phyloP scores from a whole-genome alignment of 2,329 filamentous ascomycete genomes.

The Diaporthe ilicicola region DNA sequence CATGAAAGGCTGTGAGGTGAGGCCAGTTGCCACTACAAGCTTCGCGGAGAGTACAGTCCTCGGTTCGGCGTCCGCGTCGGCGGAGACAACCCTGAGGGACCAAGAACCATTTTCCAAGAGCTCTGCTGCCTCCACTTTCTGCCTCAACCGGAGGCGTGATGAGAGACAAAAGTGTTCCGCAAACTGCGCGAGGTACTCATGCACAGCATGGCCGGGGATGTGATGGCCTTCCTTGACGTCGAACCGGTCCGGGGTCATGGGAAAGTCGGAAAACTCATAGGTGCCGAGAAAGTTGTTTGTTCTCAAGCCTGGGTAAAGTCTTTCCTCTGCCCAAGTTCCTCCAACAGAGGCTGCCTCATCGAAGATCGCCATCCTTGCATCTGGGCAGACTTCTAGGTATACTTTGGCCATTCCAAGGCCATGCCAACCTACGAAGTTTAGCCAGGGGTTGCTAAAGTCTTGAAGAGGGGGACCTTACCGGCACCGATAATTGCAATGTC shows the following conservation, averaged over 20 bases:
- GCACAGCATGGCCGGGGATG: slow-evolving; percentile 56
- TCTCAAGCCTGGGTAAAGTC: slow-evolving; percentile 74
- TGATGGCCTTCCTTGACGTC: slow-evolving; percentile 54
- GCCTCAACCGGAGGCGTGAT: background rate
- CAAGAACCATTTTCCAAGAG: background rate
- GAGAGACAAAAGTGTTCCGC: slow-evolving; percentile 52
- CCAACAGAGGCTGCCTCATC: background rate
- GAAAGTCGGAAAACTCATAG: slow-evolving; percentile 78
- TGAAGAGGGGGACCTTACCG: no score
- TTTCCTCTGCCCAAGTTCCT: slow-evolving; percentile 66
- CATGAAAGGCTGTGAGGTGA: background rate
- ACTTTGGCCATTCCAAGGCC: background rate
- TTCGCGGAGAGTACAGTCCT: background rate
- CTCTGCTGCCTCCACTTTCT: background rate
- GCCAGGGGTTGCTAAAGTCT: no score
- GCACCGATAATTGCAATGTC: no score
- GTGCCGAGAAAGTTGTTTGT: slow-evolving; percentile 79
- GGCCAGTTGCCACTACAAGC: background rate
- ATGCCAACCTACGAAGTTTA: background rate
- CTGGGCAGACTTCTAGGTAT: background rate
- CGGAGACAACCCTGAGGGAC: background rate
- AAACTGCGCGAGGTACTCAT: slow-evolving; percentile 57
- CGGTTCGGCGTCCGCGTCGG: no score
- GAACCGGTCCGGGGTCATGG: slow-evolving; percentile 67
- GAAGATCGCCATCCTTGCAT: background rate